Evolutionary conservation across 441 rosid species (phyloP), one percentile per base, ranked within the genome.

Genomic region (Populus hybrid): DNA sequence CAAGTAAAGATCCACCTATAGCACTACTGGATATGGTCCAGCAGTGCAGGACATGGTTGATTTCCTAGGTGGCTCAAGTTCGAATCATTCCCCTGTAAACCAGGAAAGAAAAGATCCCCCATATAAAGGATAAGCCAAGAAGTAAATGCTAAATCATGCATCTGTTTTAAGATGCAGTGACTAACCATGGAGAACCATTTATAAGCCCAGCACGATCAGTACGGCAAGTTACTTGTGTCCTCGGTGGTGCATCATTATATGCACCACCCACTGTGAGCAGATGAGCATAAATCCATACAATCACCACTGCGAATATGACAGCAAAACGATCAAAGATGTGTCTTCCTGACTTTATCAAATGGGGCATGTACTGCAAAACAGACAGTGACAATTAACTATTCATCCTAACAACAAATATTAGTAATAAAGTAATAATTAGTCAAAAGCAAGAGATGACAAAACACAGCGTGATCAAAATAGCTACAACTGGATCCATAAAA

Each of bases 201-300:
- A 93, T 88, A 70, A 95, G 90, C 64, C 97, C 94, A 70, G 99
- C 84, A 81, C 97, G 96, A 81, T 95, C 99, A 24, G 97, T 95
- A 18, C 98, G 92, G 78, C 99, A 95, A 83, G 91, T 89, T 68
- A 50, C 59, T 85, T 94, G 98, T 36, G 99, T 93, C 72, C 67
- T 86, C 36, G 87, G 87, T 67, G 94, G 82, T 68, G 88, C 86
- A 73, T 74, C 76, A 53, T 93, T 90, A 80, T 95, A 93, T 24
- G 99, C 98, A 72, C 95, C 95, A 46, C 97, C 98, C 75, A 93
- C 94, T 7, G 99, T 95, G 36, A 95, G 96, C 26, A 93, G 85
- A 75, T 88, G 92, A 77, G 99, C 99, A 86, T 93, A 95, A 63
- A 93, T 85, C 98, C 98, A 95, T 63, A 95, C 98, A 81, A 93